Base-by-base conservation (phyloP, 169 alveolate genomes). In the Eimeria necatrix region DNA sequence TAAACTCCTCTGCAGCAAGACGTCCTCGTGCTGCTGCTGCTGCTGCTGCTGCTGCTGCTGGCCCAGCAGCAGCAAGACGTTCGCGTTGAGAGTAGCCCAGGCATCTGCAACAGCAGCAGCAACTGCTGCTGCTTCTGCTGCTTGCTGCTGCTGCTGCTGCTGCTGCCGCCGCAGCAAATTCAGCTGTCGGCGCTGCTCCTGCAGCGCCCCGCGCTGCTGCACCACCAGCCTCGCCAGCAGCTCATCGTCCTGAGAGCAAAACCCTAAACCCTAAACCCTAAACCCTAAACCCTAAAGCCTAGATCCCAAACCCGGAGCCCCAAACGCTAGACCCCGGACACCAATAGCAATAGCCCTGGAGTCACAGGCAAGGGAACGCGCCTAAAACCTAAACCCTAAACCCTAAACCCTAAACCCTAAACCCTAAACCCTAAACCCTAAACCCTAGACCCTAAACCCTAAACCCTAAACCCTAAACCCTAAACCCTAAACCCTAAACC, bases 261-360 rank as follows among this genome's bases (percentile, higher is more conserved):
- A 74, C 85, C 52, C n/a, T 6, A 74, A 26, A 74, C 85, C n/a
- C 60, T 73, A 73, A 41, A 73, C 60, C 85, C 85, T 41, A 74
- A 74, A 74, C 85, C 85, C 85, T 32, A 74, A 74, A 74, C 85
- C 85, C 85, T 46, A 74, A 74, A 4, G 32, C 52, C 85, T 46
- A 26, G 12, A 22, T 41, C n/a, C 16, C 5, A 32, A 32, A 22
- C n/a, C 3, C 68, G 68, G 24, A 71, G 12, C 83, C 12, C 68
- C 12, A 56, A 56, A 18, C 12, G 4, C 68, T 10, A 10, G 20
- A 18, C 22, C 20, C 68, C 22, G 68, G 68, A 12, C 68, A 18
- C 20, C 41, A 32, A 32, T 0, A 18, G 68, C 41, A 32, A 32
- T 0, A 18, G 68, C 68, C 20, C 68, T 56, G 68, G 22, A 56